These are phyloP conservation scores for Coemansia sp. DNA, from an alignment of 192 early-diverging fungal genomes.

Conservation along the genomic window DNA sequence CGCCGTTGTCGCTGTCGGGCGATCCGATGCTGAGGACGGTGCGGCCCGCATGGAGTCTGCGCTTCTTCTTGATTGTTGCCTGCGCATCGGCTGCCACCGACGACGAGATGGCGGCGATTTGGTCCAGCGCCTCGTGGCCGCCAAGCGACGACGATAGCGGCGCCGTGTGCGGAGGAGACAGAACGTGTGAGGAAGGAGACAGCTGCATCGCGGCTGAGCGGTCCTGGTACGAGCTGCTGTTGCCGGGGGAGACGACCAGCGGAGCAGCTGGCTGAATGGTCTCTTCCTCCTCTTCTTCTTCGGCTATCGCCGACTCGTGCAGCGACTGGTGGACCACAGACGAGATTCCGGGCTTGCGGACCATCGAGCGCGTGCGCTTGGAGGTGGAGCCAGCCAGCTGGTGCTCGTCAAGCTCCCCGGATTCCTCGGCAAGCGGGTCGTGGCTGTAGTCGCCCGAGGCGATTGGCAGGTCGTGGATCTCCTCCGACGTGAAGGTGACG, in stretches of 20 bases:
- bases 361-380: slow-evolving; percentile 23
- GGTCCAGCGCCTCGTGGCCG: neutral
- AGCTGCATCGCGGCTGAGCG: neutral
- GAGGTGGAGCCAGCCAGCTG: neutral
- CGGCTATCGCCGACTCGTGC: slow-evolving; percentile 2
- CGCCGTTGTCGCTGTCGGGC: slow-evolving; percentile 7
- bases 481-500: slow-evolving; percentile 48
- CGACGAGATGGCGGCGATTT: slow-evolving; percentile 3
- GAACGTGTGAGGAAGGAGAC: neutral
- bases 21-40: slow-evolving; percentile 23
- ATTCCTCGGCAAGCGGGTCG: neutral
- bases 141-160: neutral
- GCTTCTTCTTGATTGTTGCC: slow-evolving; percentile 45
- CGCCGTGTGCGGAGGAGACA: neutral
- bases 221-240: neutral
- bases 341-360: neutral
- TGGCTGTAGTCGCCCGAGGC: slow-evolving; percentile 24
- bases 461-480: slow-evolving; percentile 42
- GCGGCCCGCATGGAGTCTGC: slow-evolving; percentile 32
- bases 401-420: slow-evolving; percentile 11
- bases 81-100: slow-evolving; percentile 12
- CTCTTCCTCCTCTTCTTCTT: slow-evolving; percentile 12
- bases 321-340: neutral
- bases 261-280: neutral
- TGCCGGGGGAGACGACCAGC: neutral